Percentiles rank a stretch among this genome's conserved stretches.
Evolutionary conservation across 140 eudicot genomes (phyloP).

Genomic region (Senecio squalidus): DNA sequence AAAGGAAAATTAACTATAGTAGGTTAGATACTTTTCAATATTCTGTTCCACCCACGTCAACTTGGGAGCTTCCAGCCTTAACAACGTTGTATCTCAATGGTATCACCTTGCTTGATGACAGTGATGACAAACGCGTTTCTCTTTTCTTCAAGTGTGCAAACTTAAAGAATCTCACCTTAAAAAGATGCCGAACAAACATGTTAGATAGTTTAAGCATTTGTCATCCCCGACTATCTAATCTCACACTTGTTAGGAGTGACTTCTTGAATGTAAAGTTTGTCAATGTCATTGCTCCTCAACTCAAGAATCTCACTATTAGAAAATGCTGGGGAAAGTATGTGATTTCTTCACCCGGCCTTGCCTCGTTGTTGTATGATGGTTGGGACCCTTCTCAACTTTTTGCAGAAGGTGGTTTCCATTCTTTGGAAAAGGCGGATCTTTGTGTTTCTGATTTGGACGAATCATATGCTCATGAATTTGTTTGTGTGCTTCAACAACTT

Average conservation of each 20-base stretch:
- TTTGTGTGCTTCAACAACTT: background rate
- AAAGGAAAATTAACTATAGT: background rate
- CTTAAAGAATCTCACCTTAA: slow-evolving; percentile 15
- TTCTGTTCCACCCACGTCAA: background rate
- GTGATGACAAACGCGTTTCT: background rate
- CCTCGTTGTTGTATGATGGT: background rate
- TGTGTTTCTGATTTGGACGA: background rate
- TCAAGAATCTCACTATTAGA: background rate
- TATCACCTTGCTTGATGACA: background rate
- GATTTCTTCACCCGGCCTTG: slow-evolving; percentile 3
- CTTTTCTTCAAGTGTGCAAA: slow-evolving; percentile 7
- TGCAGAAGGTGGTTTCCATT: background rate
- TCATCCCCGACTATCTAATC: slow-evolving; percentile 9
- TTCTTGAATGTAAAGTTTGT: background rate
- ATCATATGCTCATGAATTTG: background rate
- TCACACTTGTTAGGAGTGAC: background rate
- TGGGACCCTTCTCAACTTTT: background rate
- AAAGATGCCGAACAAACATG: background rate
- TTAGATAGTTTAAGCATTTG: background rate
- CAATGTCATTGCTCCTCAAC: too few relatives aligned
- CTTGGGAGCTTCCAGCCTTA: slow-evolving; percentile 13
- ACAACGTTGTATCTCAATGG: slow-evolving; percentile 7
- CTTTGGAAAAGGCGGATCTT: background rate
- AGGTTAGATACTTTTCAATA: too few relatives aligned
- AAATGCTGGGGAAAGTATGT: background rate